A percentile compares a stretch with the other conserved stretches of the same genome.
phyloP scores from a whole-genome alignment of 768 basidiomycete species.

The Mycena metata region DNA sequence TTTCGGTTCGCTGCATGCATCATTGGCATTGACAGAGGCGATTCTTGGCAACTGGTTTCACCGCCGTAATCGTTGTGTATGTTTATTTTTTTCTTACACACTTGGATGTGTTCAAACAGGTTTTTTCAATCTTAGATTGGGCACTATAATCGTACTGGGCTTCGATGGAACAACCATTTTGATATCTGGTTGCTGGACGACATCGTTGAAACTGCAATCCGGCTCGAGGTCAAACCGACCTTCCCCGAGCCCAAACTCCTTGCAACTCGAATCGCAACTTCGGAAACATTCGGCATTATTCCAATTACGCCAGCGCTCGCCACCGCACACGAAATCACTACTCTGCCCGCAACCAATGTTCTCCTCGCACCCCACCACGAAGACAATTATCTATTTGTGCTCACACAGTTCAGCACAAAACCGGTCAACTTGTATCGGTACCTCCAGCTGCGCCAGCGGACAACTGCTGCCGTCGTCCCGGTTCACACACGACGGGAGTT shows the following conservation, averaged over 20 bases:
- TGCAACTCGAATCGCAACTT: constrained; percentile 35
- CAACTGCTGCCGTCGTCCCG: constrained; percentile 29
- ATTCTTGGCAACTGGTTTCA: constrained; percentile 24
- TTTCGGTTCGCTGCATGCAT: constrained; percentile 17
- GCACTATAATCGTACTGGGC: constrained; percentile 32
- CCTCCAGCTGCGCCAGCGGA: constrained; percentile 34
- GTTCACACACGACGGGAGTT: constrained; percentile 33
- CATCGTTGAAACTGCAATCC: constrained; percentile 31
- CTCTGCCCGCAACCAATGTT: constrained; percentile 13
- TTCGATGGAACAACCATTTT: constrained; percentile 24
- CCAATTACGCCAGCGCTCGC: constrained; percentile 29
- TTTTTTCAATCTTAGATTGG: constrained; percentile 26
- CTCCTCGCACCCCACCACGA: constrained; percentile 9
- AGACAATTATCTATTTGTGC: constrained; percentile 18
- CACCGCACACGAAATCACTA: constrained; percentile 11
- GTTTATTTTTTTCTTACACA: background rate
- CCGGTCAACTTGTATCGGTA: constrained; percentile 28
- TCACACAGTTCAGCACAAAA: constrained; percentile 27
- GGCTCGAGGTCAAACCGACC: constrained; percentile 23
- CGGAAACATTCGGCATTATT: constrained; percentile 33
- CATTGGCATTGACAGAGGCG: constrained; percentile 12
- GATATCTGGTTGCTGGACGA: constrained; percentile 38
- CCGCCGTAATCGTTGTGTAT: constrained; percentile 31
- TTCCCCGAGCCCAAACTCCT: constrained; percentile 33
- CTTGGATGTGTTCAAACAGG: background rate